Base-by-base conservation (phyloP, 1,284 basidiomycete genomes). In the Tylopilus sp. region DNA sequence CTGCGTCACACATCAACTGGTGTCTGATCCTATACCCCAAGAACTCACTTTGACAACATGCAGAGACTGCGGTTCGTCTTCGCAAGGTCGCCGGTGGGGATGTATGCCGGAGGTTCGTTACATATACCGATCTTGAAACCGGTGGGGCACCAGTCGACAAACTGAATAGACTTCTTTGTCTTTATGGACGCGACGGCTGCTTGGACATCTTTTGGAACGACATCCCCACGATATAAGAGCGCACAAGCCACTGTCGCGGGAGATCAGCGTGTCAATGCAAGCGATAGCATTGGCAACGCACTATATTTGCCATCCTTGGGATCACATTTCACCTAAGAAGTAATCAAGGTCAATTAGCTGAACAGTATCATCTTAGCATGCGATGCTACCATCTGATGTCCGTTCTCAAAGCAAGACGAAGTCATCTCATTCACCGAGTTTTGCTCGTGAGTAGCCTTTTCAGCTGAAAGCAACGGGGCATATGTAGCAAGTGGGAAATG, bases 391-490 rank as follows among this genome's bases (percentile, higher is more conserved):
- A 99, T 96, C 78, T 98, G 96, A 79, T 96, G 97, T 62, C 94
- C 94, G 61, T 85, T 83, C 80, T 99, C 96, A 76, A 99, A 99
- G 80, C 94, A 97, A 53, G 94, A 88, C 79, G 92, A 94, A 60
- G 96, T 99, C 94, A 99, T 98, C 72, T 99, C 96, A 43, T 92
- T 85, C 32, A 98, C 95, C 26, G 92, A 93, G 81, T 99, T 98
- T 76, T 95, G 92, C 75, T 99, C 96, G 73, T 99, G 96, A 66
- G 84, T 85, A 25, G 94, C 90, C 75, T 88, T 90, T 57, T 88
- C 88, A 10, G 84, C 84, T 29, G 93, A 96, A 68, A 98, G 82
- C 67, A 99, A 89, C 48, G 96, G 97, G 2, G 96, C 92, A 72
- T 92, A 98, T 55, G 93, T 95, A 53, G 95, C 94, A 58, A 98